Evolutionary conservation across 2,329 filamentous ascomycete species (phyloP), one percentile per base, ranked within the genome.

Genomic region (Monilinia aucupariae): DNA sequence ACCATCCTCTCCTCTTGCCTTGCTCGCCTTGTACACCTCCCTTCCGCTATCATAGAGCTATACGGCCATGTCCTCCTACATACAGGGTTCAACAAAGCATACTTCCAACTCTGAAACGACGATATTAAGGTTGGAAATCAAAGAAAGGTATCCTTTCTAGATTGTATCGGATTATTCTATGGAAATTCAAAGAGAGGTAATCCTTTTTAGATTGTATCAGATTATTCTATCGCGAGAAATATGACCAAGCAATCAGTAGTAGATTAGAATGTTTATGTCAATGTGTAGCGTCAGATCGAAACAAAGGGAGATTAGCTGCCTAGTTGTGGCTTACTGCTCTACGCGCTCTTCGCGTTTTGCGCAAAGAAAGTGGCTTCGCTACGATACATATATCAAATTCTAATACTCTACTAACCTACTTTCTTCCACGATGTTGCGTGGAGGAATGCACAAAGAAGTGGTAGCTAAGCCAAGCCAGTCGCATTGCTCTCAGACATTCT

Each of bases 401-500:
- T 45, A 1, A n/a, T 45, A 45, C 20, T 22, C 17, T 10, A 22
- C 22, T 20, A n/a, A 45, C 43, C 43, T 39, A 15, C 13, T 39
- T 5, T 4, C 37, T 39, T 39, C 37, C 37, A 45, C 15, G 45
- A 27, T 15, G 22, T 27, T 3, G 45, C 12, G 25, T 15, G 27
- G 45, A 15, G 22, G 12, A 27, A 15, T 27, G 15, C 45, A 48
- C 45, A 48, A 48, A 48, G 30, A 37, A 45, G 41, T 22, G 15
- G 27, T 20, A n/a, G 27, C 34, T n/a, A 10, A 20, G 30, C 34
- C 54, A 47, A 48, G 34, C 32, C 39, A 30, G 27, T 32, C 32
- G 39, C 39, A 17, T 22, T 20, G 41, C 54, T 58, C 54, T 58
- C 41, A 58, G 54, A 37, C 41, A 58, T 58, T 47, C 41, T 47